These are phyloP conservation scores for Leccinellum rugosiceps DNA, from an alignment of 768 basidiomycete species.

Conservation along the genomic window DNA sequence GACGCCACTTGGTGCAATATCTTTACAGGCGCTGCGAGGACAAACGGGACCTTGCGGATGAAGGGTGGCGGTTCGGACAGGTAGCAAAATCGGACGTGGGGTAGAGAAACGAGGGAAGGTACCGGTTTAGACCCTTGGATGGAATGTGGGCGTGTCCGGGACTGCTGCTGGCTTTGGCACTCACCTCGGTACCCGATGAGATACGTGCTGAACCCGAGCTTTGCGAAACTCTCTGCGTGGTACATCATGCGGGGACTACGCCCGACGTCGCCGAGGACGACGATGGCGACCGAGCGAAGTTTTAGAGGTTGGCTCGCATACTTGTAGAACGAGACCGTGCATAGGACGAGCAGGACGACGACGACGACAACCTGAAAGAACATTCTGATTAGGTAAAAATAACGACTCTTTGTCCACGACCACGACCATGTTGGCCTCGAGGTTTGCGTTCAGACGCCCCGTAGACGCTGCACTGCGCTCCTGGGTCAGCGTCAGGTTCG, in stretches of 20 bases:
- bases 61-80: conserved; percentile 60
- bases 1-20: conserved; percentile 63
- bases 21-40: conserved; percentile 78
- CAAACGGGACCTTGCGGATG: conserved; percentile 56
- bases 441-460: conserved; percentile 3
- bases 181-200: conserved; percentile 85
- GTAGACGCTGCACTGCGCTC: conserved; percentile 18
- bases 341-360: conserved; percentile 12
- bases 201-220: conserved; percentile 70
- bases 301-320: conserved; percentile 27
- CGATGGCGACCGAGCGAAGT: conserved; percentile 73
- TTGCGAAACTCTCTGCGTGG: conserved; percentile 90
- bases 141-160: not conserved
- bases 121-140: conserved; percentile 71
- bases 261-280: conserved; percentile 95
- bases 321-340: conserved; percentile 9
- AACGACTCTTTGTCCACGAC: conserved; percentile 4
- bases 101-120: conserved; percentile 64
- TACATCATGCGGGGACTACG: conserved; percentile 99
- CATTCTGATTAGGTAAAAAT: conserved; percentile 5
- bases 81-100: conserved; percentile 63
- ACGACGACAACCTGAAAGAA: conserved; percentile 1
- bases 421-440: conserved; percentile 17
- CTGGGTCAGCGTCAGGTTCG: conserved; percentile 14
- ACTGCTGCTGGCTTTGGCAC: conserved; percentile 13